Percentiles rank a stretch among this genome's conserved stretches.
phyloP scores from a whole-genome alignment of 2,329 filamentous ascomycete genomes.

The Fusarium avenaceum region DNA sequence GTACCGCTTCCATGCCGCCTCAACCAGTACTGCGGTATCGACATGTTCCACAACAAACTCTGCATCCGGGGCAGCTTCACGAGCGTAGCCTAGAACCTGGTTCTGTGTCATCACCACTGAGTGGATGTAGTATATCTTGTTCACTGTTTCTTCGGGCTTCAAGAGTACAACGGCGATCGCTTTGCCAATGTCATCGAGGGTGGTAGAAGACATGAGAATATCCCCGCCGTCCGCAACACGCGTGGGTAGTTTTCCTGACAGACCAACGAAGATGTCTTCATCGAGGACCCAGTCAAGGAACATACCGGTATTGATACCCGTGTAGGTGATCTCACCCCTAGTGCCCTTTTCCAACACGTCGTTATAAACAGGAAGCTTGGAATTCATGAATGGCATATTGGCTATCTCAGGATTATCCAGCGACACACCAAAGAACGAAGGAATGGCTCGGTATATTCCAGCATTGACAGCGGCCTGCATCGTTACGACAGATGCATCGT shows the following conservation, averaged over 20 bases:
- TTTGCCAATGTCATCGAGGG: constrained; percentile 2
- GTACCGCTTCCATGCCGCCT: constrained; percentile 20
- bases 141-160: not conserved
- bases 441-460: not conserved
- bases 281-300: constrained; percentile 22
- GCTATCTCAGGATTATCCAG: constrained; percentile 4
- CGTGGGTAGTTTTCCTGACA: not conserved
- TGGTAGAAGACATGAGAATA: constrained; percentile 4
- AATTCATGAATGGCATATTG: constrained; percentile 18
- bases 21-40: not conserved
- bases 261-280: constrained; percentile 9
- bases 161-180: not conserved
- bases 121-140: constrained; percentile 5
- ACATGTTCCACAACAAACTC: not conserved
- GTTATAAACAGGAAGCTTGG: not conserved
- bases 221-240: constrained; percentile 1
- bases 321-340: constrained; percentile 8
- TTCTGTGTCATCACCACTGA: constrained; percentile 24
- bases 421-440: constrained; percentile 11
- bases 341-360: constrained; percentile 2
- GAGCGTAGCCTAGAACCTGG: constrained; percentile 1
- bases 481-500: not conserved
- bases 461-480: constrained; percentile 14
- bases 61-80: not conserved
- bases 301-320: constrained; percentile 16